phyloP scores from a whole-genome alignment of 768 basidiomycete species.

The Phlebiopsis gigantea region DNA sequence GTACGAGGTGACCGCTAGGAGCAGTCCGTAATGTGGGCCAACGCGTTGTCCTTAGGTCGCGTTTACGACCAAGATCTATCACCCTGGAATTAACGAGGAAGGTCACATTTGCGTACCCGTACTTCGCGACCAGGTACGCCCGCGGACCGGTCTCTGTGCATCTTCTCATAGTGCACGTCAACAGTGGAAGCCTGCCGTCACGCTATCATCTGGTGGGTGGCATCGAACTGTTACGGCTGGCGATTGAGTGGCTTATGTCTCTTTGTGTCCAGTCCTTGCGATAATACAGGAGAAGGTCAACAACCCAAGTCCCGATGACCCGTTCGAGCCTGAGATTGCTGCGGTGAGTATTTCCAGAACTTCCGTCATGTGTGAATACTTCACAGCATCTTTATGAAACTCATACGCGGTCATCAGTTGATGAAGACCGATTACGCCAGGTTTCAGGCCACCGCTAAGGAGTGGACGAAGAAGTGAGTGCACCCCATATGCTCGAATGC shows the following conservation, averaged over 20 bases:
- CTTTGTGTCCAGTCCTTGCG: conserved; percentile 47
- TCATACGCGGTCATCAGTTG: conserved; percentile 35
- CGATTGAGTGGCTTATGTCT: not conserved
- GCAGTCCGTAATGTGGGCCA: not conserved
- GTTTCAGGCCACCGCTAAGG: conserved; percentile 74
- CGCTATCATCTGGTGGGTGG: conserved; percentile 58
- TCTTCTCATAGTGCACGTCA: not conserved
- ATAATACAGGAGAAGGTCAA: conserved; percentile 83
- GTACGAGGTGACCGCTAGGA: conserved; percentile 9
- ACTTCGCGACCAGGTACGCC: conserved; percentile 72
- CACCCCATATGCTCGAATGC: not conserved
- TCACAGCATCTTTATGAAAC: conserved; percentile 43
- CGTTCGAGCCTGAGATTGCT: conserved; percentile 84
- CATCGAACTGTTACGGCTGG: not conserved
- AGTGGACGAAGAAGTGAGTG: conserved; percentile 77
- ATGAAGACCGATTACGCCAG: conserved; percentile 73
- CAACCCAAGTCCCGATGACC: conserved; percentile 84
- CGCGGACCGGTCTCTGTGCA: not conserved
- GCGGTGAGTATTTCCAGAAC: conserved; percentile 42
- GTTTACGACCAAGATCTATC: conserved; percentile 84
- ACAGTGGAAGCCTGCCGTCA: conserved; percentile 84
- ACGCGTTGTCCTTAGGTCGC: conserved; percentile 46
- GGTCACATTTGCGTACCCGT: conserved; percentile 82
- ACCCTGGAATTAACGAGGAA: conserved; percentile 88
- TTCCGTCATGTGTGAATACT: conserved; percentile 58